phyloP scores from a whole-genome alignment of 129 eudicot genomes.

The Chrysanthemum makinoi region DNA sequence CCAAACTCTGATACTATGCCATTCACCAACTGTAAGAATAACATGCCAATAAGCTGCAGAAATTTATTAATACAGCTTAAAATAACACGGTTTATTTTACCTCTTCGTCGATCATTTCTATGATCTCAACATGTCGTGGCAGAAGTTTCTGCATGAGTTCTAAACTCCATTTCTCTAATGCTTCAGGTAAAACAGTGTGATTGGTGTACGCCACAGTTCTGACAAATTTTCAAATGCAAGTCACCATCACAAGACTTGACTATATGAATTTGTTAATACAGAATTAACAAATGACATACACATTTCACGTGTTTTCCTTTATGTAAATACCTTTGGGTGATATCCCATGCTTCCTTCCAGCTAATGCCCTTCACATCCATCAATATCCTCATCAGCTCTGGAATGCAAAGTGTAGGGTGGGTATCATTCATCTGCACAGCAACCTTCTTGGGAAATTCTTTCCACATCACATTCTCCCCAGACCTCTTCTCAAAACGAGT shows the following conservation, averaged over 20 bases:
- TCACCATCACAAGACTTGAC: conserved; percentile 19
- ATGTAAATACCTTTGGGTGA: conserved; percentile 66
- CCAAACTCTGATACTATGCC: conserved; percentile 74
- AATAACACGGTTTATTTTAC: conserved; percentile 31
- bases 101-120: conserved; percentile 85
- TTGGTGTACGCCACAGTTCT: conserved; percentile 97
- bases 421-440: conserved; percentile 99
- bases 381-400: conserved; percentile 89
- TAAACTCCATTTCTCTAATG: conserved; percentile 97
- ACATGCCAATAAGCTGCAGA: conserved; percentile 18
- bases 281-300: not conserved
- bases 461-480: conserved; percentile 60
- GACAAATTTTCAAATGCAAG: conserved; percentile 30
- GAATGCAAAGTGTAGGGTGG: conserved; percentile 96
- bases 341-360: conserved; percentile 91
- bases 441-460: conserved; percentile 81
- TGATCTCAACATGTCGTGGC: conserved; percentile 94
- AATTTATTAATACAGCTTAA: not conserved
- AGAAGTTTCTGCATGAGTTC: conserved; percentile 90
- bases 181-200: conserved; percentile 95
- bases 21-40: conserved; percentile 55
- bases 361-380: conserved; percentile 83
- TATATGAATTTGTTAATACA: conserved; percentile 4
- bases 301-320: not conserved
- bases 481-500: conserved; percentile 84